phyloP scores from a whole-genome alignment of 768 basidiomycete genomes.

The Chalciporus sphaerocephalus region DNA sequence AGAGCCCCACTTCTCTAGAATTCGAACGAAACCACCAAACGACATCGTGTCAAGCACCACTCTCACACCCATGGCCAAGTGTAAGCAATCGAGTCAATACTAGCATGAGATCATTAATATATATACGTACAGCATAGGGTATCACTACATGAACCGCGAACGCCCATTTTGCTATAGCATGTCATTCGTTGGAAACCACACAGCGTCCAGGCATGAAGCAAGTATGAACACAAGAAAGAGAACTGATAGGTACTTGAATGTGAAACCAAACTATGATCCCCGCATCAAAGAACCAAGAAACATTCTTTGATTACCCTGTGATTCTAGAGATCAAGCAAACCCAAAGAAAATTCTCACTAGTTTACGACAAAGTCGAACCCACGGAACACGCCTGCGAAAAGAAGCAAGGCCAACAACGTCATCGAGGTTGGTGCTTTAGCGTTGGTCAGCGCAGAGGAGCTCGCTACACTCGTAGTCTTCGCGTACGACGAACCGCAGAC shows the following conservation, averaged over 20 bases:
- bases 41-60: too few species aligned
- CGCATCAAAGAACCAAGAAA: not conserved
- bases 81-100: too few species aligned
- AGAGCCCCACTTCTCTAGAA: too few species aligned
- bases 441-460: conserved; percentile 10
- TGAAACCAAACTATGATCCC: not conserved
- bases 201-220: not conserved
- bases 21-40: too few species aligned
- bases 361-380: conserved; percentile 7
- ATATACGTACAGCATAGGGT: not conserved
- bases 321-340: not conserved
- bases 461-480: conserved; percentile 9
- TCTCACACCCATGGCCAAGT: too few species aligned
- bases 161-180: not conserved
- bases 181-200: not conserved
- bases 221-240: not conserved
- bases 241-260: not conserved
- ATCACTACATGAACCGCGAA: not conserved
- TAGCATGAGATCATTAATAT: too few species aligned
- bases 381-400: conserved; percentile 8
- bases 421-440: conserved; percentile 8
- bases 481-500: conserved; percentile 54
- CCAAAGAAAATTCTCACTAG: not conserved
- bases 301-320: not conserved
- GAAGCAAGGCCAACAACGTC: conserved; percentile 7